These are phyloP conservation scores for Hemisphaericaspora xylofermentans DNA, from an alignment of 1,139 yeast genomes.

Conservation along the genomic window DNA sequence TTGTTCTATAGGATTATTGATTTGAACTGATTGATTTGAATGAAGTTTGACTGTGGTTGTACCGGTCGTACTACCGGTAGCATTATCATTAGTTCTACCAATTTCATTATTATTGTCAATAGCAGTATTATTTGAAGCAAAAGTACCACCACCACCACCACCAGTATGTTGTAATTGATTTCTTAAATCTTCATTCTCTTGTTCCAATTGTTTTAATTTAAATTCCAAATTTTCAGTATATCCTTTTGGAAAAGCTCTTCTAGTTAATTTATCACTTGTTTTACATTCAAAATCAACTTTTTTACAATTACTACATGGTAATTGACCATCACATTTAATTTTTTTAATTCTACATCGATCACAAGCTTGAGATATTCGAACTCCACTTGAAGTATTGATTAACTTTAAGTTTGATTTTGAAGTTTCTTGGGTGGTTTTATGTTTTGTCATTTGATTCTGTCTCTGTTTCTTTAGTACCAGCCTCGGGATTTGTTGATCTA, in stretches of 20 bases:
- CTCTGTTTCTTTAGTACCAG: not conserved
- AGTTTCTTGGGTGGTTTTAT: constrained; percentile 13
- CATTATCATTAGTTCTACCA: not conserved
- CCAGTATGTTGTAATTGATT: constrained; percentile 13
- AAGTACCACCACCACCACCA: not conserved
- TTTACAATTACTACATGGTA: constrained; percentile 68
- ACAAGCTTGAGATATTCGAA: constrained; percentile 72
- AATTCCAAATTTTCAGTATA: constrained; percentile 73
- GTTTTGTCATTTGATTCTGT: constrained; percentile 2
- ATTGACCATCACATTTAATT: constrained; percentile 71
- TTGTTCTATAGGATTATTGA: constrained; percentile 50
- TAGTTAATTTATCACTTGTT: constrained; percentile 67
- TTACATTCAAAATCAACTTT: constrained; percentile 66
- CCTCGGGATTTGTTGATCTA: not conserved
- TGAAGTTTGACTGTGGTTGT: constrained; percentile 14
- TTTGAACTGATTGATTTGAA: constrained; percentile 25
- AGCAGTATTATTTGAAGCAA: too few relatives aligned
- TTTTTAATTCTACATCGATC: constrained; percentile 76
- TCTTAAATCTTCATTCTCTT: constrained; percentile 48
- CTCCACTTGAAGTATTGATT: constrained; percentile 41
- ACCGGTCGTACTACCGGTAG: not conserved
- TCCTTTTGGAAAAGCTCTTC: constrained; percentile 75
- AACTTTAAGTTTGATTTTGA: constrained; percentile 34
- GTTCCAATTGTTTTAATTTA: constrained; percentile 58
- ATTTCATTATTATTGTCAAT: too few relatives aligned